Evolutionary conservation across 805 yeast genomes (phyloP), one percentile per base, ranked within the genome.

Genomic region (Metschnikowia anglica): DNA sequence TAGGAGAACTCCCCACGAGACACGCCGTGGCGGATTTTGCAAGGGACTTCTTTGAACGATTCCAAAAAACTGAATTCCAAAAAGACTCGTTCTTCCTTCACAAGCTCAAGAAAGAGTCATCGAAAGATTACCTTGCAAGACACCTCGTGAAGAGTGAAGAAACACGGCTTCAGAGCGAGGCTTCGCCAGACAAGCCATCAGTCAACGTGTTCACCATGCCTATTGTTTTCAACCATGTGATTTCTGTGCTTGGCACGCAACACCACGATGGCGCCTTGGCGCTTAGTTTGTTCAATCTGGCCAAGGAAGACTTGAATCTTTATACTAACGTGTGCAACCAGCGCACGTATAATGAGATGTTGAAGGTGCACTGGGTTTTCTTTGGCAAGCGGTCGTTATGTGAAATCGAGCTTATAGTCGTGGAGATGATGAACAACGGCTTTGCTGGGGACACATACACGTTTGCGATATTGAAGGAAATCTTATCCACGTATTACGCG

Each of bases 381-480:
- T 54, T 53, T 37, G 76, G 76, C 15, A 67, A 66, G 47, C 51
- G 64, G 9, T 60, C 59, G 36, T 47, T 70, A 19, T 61, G 61
- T 43, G 64, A 60, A 16, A 55, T 70, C 18, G 74, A 68, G 52
- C 60, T 57, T 46, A 49, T 59, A 1, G 52, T 52, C 21, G 55
- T 59, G 39, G 76, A 70, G 48, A 70, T 70, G 76, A 46, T 53
- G 24, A 66, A 68, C 44, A 67, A 66, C 45, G 76, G 76, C 18
- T 68, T 66, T 41, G 38, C 44, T 18, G 76, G 76, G 2, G 68
- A 70, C 39, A 29, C 56, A 21, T 40, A 46, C 21, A 70, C 76
- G 2, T 65, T 63, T 44, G 59, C 62, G 29, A 62, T 68, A 19
- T 39, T 70, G 31, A 65, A 61, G 45, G 62, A 61, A 39, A 62